Percentiles rank a stretch among this genome's conserved stretches.
These are phyloP conservation scores for Phaeosphaeriaceae sp. DNA, from an alignment of 2,329 filamentous ascomycete genomes.

Conservation along the genomic window DNA sequence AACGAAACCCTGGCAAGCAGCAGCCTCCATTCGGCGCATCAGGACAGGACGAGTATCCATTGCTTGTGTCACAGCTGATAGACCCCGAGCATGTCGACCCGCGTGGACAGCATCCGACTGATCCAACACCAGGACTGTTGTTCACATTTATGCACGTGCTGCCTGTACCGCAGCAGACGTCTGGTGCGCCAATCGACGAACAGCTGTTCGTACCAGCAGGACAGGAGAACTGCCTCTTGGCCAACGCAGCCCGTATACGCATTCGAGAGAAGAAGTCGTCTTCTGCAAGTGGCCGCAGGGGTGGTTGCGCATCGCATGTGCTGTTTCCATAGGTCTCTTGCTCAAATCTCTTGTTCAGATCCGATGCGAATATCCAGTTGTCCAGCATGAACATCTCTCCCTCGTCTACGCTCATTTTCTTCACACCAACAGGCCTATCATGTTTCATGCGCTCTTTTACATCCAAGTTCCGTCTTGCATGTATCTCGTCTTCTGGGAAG, in stretches of 20 bases:
- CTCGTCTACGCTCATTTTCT: constrained; percentile 75
- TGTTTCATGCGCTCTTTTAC: constrained; percentile 49
- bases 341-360: constrained; percentile 18
- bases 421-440: constrained; percentile 67
- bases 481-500: constrained; percentile 56
- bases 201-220: constrained; percentile 73
- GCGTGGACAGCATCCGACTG: constrained; percentile 77
- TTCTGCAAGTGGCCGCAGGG: constrained; percentile 36
- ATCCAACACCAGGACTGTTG: constrained; percentile 66
- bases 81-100: constrained; percentile 70
- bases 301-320: constrained; percentile 30
- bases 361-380: constrained; percentile 63
- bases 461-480: constrained; percentile 52
- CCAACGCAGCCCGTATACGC: constrained; percentile 44
- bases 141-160: constrained; percentile 67
- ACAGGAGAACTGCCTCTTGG: constrained; percentile 70
- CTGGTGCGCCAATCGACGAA: constrained; percentile 67
- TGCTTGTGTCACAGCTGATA: constrained; percentile 67
- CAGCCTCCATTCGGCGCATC: constrained; percentile 75
- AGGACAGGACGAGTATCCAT: constrained; percentile 71
- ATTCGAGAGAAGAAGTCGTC: constrained; percentile 48
- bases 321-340: constrained; percentile 23
- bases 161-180: constrained; percentile 75
- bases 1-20: constrained; percentile 76
- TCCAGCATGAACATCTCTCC: constrained; percentile 78